Evolutionary conservation across 345 rosid genomes (phyloP).

Genomic region (Melaleuca alternifolia): DNA sequence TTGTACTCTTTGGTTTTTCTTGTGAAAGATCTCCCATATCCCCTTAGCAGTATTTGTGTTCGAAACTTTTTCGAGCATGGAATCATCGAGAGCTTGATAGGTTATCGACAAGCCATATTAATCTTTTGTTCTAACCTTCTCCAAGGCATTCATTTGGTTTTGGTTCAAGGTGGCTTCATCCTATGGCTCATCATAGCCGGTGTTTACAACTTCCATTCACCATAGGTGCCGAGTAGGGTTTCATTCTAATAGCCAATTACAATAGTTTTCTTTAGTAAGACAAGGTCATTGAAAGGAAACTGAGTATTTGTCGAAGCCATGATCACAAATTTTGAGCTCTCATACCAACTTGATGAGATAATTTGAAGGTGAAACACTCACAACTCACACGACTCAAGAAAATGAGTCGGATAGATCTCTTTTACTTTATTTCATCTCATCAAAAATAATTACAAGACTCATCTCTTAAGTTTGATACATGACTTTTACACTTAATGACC

Average conservation of each 20-base stretch:
- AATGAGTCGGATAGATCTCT: too few relatives aligned
- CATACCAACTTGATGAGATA: too few relatives aligned
- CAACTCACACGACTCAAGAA: too few relatives aligned
- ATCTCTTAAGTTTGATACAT: too few relatives aligned
- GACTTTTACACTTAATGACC: too few relatives aligned
- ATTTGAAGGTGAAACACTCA: too few relatives aligned
- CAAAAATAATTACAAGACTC: too few relatives aligned
- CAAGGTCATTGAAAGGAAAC: not conserved
- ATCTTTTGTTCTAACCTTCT: not conserved
- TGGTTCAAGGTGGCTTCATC: not conserved
- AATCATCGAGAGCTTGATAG: not conserved
- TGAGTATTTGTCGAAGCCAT: too few relatives aligned
- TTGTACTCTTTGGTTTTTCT: not conserved
- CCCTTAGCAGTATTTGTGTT: not conserved
- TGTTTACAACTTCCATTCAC: not conserved
- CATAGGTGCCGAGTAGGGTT: not conserved
- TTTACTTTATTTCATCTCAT: too few relatives aligned
- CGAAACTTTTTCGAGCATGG: not conserved
- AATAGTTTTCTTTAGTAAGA: too few relatives aligned
- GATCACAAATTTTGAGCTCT: too few relatives aligned
- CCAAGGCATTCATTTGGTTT: not conserved
- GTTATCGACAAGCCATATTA: not conserved
- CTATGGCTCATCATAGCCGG: not conserved
- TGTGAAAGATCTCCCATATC: slow-evolving; percentile 1
- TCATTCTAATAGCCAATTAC: not conserved